Base-by-base conservation (phyloP, 2,329 filamentous ascomycete species). In the Exophiala sp. region DNA sequence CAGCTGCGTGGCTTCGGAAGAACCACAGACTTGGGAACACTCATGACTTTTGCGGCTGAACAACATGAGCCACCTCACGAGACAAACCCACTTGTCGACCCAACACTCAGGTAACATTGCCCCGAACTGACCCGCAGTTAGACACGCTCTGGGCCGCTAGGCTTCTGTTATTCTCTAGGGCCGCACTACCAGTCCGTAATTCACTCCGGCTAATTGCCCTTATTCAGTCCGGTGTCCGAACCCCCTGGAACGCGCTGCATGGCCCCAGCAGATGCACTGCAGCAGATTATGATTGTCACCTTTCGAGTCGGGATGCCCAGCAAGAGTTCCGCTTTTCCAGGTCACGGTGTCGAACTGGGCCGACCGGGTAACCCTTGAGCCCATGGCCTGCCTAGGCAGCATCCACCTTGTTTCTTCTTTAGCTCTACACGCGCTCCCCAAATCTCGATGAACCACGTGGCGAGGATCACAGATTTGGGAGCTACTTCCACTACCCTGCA, bases 91-190 rank as follows among this genome's bases (percentile, higher is more conserved):
- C 34, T 19, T 19, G 40, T 30, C 30, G 30, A 43, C 46, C 46
- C 46, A 38, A 38, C 37, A 41, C 18, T 37, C n/a, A 48, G 46
- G 46, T 43, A 23, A 32, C 30, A 43, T 48, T 13, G 21, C 39
- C 24, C 46, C 46, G 39, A 41, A 37, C 14, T 18, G 34, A 9
- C 14, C 34, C 34, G 18, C 34, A 37, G 18, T 19, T 19, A 3
- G 34, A 37, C 29, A 9, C 29, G 14, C 14, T 14, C 14, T 4
- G 19, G 8, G 38, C 27, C 22, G 3, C 18, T 43, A 30, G 14
- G n/a, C 34, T 29, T 14, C 30, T 16, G 10, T n/a, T 37, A 16
- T 29, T 48, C 16, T 43, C 39, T 43, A 41, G 46, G 46, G 29
- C 7, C 29, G 29, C 14, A n/a, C 30, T n/a, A n/a, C n/a, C n/a